These are phyloP conservation scores for Acrasis kona DNA, from an alignment of 78 protist species.

Conservation along the genomic window DNA sequence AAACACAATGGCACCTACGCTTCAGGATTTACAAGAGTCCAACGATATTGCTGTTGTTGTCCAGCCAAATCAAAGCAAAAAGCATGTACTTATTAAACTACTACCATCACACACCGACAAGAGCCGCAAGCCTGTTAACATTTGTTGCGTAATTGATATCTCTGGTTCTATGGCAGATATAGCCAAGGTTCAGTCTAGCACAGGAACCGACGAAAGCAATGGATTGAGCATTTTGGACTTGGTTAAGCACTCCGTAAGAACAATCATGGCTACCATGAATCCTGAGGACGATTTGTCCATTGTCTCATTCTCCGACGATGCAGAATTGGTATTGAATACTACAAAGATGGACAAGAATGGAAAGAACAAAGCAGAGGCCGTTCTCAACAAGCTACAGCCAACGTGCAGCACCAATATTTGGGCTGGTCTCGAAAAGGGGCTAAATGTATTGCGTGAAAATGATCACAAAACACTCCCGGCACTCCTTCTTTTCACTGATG, in stretches of 20 bases:
- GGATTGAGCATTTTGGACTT: slow-evolving; percentile 50
- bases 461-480: neutral
- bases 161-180: slow-evolving; percentile 38
- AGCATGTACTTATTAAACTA: no score
- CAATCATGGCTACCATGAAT: slow-evolving; percentile 20
- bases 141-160: slow-evolving; percentile 33
- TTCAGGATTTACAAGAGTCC: no score
- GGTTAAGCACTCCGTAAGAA: slow-evolving; percentile 49
- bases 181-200: neutral
- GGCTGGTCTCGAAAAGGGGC: slow-evolving; percentile 40
- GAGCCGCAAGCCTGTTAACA: slow-evolving; percentile 12
- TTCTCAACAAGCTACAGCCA: slow-evolving; percentile 16
- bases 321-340: slow-evolving; percentile 10
- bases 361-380: neutral
- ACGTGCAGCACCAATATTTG: slow-evolving; percentile 47
- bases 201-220: slow-evolving; percentile 25
- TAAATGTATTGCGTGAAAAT: slow-evolving; percentile 17
- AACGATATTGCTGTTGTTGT: no score
- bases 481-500: slow-evolving; percentile 49
- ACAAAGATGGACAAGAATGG: slow-evolving; percentile 8
- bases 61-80: no score
- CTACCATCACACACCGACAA: no score
- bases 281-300: slow-evolving; percentile 30
- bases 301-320: slow-evolving; percentile 26
- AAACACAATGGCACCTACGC: no score